Evolutionary conservation across 345 rosid genomes (phyloP), one percentile per base, ranked within the genome.

Genomic region (Lumnitzera littorea): DNA sequence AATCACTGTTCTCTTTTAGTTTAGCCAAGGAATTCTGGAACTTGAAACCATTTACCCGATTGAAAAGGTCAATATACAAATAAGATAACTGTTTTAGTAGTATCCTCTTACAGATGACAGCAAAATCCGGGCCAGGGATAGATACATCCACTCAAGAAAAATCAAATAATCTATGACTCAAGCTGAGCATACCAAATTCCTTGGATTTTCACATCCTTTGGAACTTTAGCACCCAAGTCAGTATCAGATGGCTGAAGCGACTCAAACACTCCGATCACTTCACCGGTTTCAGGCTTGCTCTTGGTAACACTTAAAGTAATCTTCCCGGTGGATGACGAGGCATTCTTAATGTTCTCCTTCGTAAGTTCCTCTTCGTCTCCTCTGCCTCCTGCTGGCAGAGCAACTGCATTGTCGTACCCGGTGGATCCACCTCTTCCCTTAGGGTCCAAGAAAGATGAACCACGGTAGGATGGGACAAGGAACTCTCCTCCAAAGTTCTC

Each of bases 111-210:
- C 2, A 17, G 47, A 56, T 31, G 3, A n/a, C 53, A 63, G 63
- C 76, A 73, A 82, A 77, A 77, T 65, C 74, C 58, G 63, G 63
- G 67, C 63, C 60, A 60, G 31, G 65, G 65, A 54, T 57, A 70
- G 53, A 66, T 36, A 67, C 25, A 62, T 57, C 43, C 53, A 59
- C 57, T 57, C 12, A 31, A 31, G 27, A 46, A 53, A 24, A 56
- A 52, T 27, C 29, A 63, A 43, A 55, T 16, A 49, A 46, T 69
- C 77, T 80, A 85, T 76, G 58, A 64, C 16, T 89, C 98, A 57
- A 92, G 94, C 80, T 87, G 99, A 64, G 95, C 97, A 75, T 92
- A 92, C 99, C 99, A 89, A 50, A 92, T 53, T 2, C 98, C 96
- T 74, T 73, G 89, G 77, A 92, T 92, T 83, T 89, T 89, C 50